Evolutionary conservation across 192 early-diverging fungal genomes (phyloP).

Genomic region (Phycomyces nitens): DNA sequence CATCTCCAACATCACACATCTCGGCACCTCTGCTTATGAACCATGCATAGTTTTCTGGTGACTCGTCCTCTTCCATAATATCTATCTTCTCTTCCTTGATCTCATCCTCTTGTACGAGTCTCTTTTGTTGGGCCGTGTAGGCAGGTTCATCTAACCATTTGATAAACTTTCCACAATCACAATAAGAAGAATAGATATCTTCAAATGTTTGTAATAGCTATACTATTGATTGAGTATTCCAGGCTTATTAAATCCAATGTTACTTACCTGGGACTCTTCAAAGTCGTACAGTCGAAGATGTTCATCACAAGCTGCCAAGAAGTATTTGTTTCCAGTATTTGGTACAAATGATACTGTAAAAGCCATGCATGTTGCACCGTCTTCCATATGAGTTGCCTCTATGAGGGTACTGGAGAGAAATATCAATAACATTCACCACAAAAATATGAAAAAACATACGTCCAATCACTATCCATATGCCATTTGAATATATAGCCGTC

Average conservation of each 20-base stretch:
- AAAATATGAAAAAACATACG: slow-evolving; percentile 34
- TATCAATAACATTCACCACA: neutral
- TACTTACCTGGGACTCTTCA: slow-evolving; percentile 61
- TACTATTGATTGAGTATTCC: neutral
- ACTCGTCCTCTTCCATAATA: slow-evolving; percentile 26
- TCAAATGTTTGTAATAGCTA: slow-evolving; percentile 61
- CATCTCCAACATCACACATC: slow-evolving; percentile 77
- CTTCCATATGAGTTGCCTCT: slow-evolving; percentile 64
- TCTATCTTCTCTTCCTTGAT: slow-evolving; percentile 24
- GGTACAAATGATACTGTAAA: slow-evolving; percentile 94
- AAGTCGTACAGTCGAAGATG: slow-evolving; percentile 89
- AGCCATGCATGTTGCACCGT: slow-evolving; percentile 92
- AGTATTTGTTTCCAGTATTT: slow-evolving; percentile 90
- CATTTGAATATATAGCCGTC: slow-evolving; percentile 93
- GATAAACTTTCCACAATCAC: slow-evolving; percentile 92
- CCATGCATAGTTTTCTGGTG: slow-evolving; percentile 57
- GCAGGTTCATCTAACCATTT: slow-evolving; percentile 59
- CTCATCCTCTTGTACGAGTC: slow-evolving; percentile 14
- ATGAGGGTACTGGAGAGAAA: slow-evolving; percentile 46
- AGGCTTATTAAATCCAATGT: slow-evolving; percentile 1
- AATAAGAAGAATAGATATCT: slow-evolving; percentile 87
- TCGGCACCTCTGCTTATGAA: slow-evolving; percentile 89
- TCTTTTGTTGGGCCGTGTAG: slow-evolving; percentile 22
- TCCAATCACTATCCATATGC: slow-evolving; percentile 82
- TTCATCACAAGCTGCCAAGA: slow-evolving; percentile 87